phyloP scores from a whole-genome alignment of 495 filamentous ascomycete genomes.

The Penicillium desertorum region DNA sequence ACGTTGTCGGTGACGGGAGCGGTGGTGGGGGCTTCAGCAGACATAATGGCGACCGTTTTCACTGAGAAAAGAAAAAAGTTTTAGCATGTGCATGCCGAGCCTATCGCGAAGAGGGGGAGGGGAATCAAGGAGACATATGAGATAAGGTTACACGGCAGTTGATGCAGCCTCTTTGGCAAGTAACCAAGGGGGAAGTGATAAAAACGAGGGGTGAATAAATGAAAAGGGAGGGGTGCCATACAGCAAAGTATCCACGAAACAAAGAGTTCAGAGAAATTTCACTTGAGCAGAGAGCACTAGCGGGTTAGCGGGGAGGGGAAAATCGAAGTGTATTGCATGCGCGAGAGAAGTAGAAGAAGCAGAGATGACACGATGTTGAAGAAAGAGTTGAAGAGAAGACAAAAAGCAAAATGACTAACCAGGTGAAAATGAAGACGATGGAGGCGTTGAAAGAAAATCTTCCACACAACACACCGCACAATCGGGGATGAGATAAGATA shows the following conservation, averaged over 20 bases:
- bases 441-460: slow-evolving; percentile 35
- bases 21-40: slow-evolving; percentile 47
- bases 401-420: slow-evolving; percentile 23
- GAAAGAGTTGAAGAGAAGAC: neutral
- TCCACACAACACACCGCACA: slow-evolving; percentile 45
- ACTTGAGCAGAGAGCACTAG: slow-evolving; percentile 17
- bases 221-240: slow-evolving; percentile 13
- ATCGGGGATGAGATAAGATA: slow-evolving; percentile 38
- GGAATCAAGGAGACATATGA: slow-evolving; percentile 8
- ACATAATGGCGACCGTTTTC: slow-evolving; percentile 43
- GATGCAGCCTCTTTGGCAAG: slow-evolving; percentile 18
- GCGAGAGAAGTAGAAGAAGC: neutral
- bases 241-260: slow-evolving; percentile 19
- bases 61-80: slow-evolving; percentile 12
- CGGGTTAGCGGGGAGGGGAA: slow-evolving; percentile 4
- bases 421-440: slow-evolving; percentile 23
- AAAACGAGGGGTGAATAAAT: slow-evolving; percentile 11
- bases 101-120: slow-evolving; percentile 9
- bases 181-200: neutral
- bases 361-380: neutral
- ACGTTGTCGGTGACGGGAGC: slow-evolving; percentile 41
- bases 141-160: slow-evolving; percentile 20
- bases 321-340: neutral
- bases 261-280: slow-evolving; percentile 22
- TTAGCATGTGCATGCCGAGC: slow-evolving; percentile 20